Base-by-base conservation (phyloP, 2,329 filamentous ascomycete genomes). In the Aspergillus brasiliensis region DNA sequence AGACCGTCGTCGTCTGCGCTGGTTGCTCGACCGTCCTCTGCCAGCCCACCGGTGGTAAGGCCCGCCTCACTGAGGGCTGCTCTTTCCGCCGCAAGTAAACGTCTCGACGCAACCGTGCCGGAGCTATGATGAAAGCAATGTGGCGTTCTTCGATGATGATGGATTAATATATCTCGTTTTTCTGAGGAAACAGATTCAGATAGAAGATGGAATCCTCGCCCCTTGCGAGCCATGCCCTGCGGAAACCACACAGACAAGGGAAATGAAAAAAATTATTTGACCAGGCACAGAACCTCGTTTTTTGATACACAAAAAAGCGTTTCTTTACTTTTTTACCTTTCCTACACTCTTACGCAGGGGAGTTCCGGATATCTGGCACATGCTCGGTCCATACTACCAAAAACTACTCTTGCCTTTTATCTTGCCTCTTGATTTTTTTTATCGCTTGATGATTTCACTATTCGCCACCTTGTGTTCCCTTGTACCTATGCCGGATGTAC, bases 1-100 rank as follows among this genome's bases (percentile, higher is more conserved):
- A 99, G 88, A 99, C 95, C 81, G 95, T 99, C 81, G 95, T 99
- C 83, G 96, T 98, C 88, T 99, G 95, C 90, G 92, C 92, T 79
- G 95, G 95, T 77, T 99, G 95, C 91, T 97, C 94, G 77, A 97
- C 96, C 76, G 95, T 99, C 73, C 91, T 99, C 69, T 99, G 95
- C 91, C 95, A 99, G 83, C 95, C 95, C 72, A 99, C 95, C 74
- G 95, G 95, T 88, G 95, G 95, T 78, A 99, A 99, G 88, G 95
- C 95, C 79, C 88, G 95, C 82, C 87, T 99, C 79, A 99, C 95
- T 70, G 95, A 99, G 90, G 95, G 95, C 82, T 99, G 95, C 91
- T 98, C 95, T 80, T 99, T 99, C 92, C 90, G 95, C 86, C 93
- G 93, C 87, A 99, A 99, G 94, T 99, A 98, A 70, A 77, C 71